phyloP scores from a whole-genome alignment of 2,329 filamentous ascomycete species.

The Aspergillus transmontanensis region DNA sequence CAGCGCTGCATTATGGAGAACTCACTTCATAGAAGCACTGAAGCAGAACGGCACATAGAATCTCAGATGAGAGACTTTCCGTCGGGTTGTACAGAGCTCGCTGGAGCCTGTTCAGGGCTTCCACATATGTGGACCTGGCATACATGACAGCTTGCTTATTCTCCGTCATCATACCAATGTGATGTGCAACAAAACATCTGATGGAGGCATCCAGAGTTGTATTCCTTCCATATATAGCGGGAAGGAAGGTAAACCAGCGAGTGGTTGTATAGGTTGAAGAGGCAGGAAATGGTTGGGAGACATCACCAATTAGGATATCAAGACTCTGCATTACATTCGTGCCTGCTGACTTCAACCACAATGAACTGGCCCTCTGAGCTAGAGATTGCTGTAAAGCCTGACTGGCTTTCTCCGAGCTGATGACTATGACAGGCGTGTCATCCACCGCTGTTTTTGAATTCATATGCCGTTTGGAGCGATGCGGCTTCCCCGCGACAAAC shows the following conservation, averaged over 20 bases:
- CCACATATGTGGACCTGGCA: constrained; percentile 27
- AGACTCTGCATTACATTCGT: constrained; percentile 28
- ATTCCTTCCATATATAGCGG: constrained; percentile 28
- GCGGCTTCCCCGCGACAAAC: constrained; percentile 36
- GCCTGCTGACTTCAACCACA: constrained; percentile 10
- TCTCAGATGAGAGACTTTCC: constrained; percentile 28
- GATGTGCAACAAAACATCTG: constrained; percentile 29
- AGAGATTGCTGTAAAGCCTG: constrained; percentile 4
- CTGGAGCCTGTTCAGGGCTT: constrained; percentile 27
- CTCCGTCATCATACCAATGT: constrained; percentile 23
- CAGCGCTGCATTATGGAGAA: not conserved
- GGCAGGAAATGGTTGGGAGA: constrained; percentile 22
- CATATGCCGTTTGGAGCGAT: constrained; percentile 22
- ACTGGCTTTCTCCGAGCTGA: not conserved
- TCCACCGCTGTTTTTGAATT: not conserved
- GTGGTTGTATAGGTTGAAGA: constrained; percentile 21
- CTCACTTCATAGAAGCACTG: constrained; percentile 33
- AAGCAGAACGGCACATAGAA: constrained; percentile 34
- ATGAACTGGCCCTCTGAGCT: constrained; percentile 1
- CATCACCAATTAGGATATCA: constrained; percentile 24
- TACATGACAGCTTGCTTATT: constrained; percentile 27
- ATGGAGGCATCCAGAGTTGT: constrained; percentile 28
- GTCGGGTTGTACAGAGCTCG: constrained; percentile 20
- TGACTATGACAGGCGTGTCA: not conserved
- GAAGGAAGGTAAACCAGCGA: constrained; percentile 29